These are phyloP conservation scores for Vicia villosa DNA, from an alignment of 306 rosid genomes.

Conservation along the genomic window DNA sequence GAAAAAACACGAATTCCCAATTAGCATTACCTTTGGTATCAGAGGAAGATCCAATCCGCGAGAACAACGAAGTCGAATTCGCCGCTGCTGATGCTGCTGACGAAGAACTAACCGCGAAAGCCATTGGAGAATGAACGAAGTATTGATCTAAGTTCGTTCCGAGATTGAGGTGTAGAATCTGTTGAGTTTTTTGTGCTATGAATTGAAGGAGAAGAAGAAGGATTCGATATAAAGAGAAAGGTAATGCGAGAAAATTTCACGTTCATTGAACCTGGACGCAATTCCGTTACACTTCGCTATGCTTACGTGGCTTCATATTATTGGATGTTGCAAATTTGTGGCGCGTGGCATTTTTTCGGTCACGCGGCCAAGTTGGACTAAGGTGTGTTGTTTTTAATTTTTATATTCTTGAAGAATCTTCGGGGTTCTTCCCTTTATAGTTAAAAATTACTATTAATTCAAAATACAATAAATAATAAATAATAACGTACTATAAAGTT, in stretches of 20 bases:
- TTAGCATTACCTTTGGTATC: conserved; percentile 54
- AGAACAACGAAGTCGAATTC: conserved; percentile 47
- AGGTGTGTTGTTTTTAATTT: background rate
- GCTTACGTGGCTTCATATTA: conserved; percentile 12
- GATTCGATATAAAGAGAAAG: conserved; percentile 39
- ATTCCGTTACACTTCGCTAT: background rate
- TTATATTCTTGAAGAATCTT: conserved; percentile 2
- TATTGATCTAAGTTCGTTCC: background rate
- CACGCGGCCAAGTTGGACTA: conserved; percentile 40
- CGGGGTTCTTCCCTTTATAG: background rate
- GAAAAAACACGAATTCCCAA: background rate
- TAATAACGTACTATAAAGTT: too few species aligned
- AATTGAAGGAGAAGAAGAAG: background rate
- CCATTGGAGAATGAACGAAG: conserved; percentile 48
- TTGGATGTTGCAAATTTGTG: conserved; percentile 37
- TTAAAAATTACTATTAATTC: too few species aligned
- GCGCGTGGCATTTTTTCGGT: conserved; percentile 46
- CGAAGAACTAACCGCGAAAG: conserved; percentile 62
- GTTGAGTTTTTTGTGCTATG: background rate
- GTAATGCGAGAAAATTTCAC: conserved; percentile 14
- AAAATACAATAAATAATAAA: too few species aligned
- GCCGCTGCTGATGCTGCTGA: conserved; percentile 54
- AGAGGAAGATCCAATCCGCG: conserved; percentile 48
- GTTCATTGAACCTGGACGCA: conserved; percentile 69
- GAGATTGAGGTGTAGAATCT: background rate